Evolutionary conservation across 768 basidiomycete genomes (phyloP).

Genomic region (Chalciporus piperatus): DNA sequence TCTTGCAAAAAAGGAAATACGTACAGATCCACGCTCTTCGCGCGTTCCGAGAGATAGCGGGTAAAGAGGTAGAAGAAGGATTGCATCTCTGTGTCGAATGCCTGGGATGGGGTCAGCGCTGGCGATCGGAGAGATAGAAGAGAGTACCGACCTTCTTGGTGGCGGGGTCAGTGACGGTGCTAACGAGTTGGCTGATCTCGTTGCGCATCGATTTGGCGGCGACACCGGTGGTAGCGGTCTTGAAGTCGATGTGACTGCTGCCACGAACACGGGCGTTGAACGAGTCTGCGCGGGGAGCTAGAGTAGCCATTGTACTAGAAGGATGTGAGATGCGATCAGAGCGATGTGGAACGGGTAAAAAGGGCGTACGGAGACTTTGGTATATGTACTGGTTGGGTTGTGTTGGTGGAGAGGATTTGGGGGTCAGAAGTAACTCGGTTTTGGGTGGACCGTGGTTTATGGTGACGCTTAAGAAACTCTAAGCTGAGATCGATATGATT

Average conservation of each 20-base stretch:
- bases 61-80: conserved; percentile 81
- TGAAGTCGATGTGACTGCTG: conserved; percentile 88
- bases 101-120: conserved; percentile 37
- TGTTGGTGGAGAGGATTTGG: conserved; percentile 60
- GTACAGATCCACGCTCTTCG: conserved; percentile 67
- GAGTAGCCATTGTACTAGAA: conserved; percentile 50
- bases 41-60: conserved; percentile 71
- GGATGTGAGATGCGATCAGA: conserved; percentile 5
- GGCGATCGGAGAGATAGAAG: conserved; percentile 1
- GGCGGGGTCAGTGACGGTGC: conserved; percentile 72
- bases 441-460: conserved; percentile 47
- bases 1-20: conserved; percentile 28
- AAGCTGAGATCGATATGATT: conserved; percentile 33
- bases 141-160: conserved; percentile 69
- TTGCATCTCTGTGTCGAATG: conserved; percentile 81
- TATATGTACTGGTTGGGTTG: conserved; percentile 58
- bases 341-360: conserved; percentile 1
- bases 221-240: conserved; percentile 94
- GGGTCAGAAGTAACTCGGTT: conserved; percentile 48
- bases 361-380: conserved; percentile 41
- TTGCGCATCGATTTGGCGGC: conserved; percentile 97
- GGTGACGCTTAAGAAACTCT: conserved; percentile 60
- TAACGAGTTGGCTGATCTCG: conserved; percentile 92
- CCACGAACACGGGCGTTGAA: conserved; percentile 73
- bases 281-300: conserved; percentile 62